Evolutionary conservation across 2,329 filamentous ascomycete species (phyloP).

Genomic region (Aspergillus intermedius): DNA sequence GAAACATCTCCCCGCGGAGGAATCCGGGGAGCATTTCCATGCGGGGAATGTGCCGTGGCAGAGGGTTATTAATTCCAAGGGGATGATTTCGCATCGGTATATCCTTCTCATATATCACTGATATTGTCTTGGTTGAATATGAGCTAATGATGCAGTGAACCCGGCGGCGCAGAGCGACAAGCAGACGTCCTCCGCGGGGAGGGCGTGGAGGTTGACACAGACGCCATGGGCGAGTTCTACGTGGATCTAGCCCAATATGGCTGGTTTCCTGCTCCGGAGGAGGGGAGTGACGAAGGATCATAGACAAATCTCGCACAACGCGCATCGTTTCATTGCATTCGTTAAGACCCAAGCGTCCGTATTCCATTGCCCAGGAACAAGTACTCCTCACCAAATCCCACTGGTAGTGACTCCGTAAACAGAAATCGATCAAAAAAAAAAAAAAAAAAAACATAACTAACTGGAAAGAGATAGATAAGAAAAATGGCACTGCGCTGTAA

Average conservation of each 20-base stretch:
- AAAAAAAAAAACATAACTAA: too few species aligned
- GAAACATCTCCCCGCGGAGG: constrained; percentile 65
- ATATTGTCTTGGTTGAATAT: not conserved
- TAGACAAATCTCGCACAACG: not conserved
- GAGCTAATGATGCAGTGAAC: constrained; percentile 24
- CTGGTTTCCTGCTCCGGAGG: constrained; percentile 41
- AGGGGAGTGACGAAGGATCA: not conserved
- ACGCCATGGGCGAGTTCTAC: constrained; percentile 40
- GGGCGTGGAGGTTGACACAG: constrained; percentile 36
- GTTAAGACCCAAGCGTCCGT: not conserved
- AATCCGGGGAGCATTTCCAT: constrained; percentile 55
- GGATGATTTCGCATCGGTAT: constrained; percentile 76
- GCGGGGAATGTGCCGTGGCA: constrained; percentile 85
- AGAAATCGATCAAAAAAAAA: too few species aligned
- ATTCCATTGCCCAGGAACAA: not conserved
- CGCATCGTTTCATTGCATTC: not conserved
- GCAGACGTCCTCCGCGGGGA: constrained; percentile 35
- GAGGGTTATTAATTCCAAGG: constrained; percentile 81
- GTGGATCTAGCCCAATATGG: constrained; percentile 39
- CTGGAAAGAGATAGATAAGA: too few species aligned
- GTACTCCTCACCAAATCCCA: not conserved
- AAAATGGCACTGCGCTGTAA: too few species aligned
- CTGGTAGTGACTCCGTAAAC: not conserved
- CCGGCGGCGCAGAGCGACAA: constrained; percentile 38
- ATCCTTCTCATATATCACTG: constrained; percentile 9